Percentiles rank a stretch among this genome's conserved stretches.
phyloP scores from a whole-genome alignment of 2,329 filamentous ascomycete genomes.

The Pseudopyrenochaeta lycopersici region DNA sequence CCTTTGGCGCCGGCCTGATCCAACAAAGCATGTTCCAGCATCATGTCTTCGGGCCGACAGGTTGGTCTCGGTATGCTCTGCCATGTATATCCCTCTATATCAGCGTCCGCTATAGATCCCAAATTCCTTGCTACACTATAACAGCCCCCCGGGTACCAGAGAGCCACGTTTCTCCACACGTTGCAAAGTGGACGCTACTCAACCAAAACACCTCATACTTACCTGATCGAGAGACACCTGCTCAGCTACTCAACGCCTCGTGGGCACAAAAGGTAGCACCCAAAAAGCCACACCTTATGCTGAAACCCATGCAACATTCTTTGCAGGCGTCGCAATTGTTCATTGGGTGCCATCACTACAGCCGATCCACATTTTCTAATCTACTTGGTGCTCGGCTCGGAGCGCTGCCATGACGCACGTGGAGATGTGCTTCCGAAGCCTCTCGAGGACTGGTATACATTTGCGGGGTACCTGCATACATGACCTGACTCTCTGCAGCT shows the following conservation, averaged over 20 bases:
- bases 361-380: not conserved
- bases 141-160: not conserved
- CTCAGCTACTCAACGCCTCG: not conserved
- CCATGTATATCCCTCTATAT: not conserved
- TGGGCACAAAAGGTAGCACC: not conserved
- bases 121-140: not conserved
- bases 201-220: not conserved
- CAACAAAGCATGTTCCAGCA: not conserved
- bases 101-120: not conserved
- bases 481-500: not conserved
- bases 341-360: not conserved
- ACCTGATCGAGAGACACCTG: not conserved
- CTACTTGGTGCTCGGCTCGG: not conserved
- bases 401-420: not conserved
- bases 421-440: not conserved
- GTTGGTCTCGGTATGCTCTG: not conserved
- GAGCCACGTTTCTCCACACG: slow-evolving; percentile 11
- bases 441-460: not conserved
- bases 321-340: not conserved
- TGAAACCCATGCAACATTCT: not conserved
- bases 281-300: not conserved
- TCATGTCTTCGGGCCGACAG: not conserved
- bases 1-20: not conserved
- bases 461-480: not conserved
- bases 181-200: not conserved